Conservation (phyloP, 129 eudicot genomes). For the Helianthus tuberosus region DNA sequence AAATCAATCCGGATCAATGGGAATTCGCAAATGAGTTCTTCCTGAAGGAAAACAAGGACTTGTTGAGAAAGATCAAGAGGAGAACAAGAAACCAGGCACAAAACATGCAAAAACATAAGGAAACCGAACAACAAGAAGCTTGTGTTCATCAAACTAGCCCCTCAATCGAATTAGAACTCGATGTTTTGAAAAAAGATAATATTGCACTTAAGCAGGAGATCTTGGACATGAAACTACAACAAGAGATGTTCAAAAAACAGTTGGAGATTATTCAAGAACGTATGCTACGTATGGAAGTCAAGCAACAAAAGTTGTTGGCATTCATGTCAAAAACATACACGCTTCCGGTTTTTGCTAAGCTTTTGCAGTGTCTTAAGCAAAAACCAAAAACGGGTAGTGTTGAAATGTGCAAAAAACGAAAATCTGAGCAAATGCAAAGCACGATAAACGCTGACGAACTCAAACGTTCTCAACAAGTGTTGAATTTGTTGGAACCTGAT, state of each 20-base stretch:
- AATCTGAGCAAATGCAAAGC: slow-evolving; percentile 25
- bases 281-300: slow-evolving; percentile 41
- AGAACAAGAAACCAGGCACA: slow-evolving; percentile 40
- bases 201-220: slow-evolving; percentile 44
- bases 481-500: slow-evolving; percentile 41
- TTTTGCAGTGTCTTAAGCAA: slow-evolving; percentile 43
- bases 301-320: slow-evolving; percentile 52
- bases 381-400: slow-evolving; percentile 34
- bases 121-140: not conserved
- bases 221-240: slow-evolving; percentile 56
- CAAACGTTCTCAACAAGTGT: slow-evolving; percentile 38
- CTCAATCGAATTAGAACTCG: slow-evolving; percentile 49
- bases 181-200: slow-evolving; percentile 46
- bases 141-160: slow-evolving; percentile 18
- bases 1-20: slow-evolving; percentile 77
- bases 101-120: slow-evolving; percentile 26
- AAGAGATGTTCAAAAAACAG: slow-evolving; percentile 41
- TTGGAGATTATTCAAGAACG: slow-evolving; percentile 50
- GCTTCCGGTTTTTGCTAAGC: slow-evolving; percentile 43
- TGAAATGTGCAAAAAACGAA: slow-evolving; percentile 46
- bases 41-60: slow-evolving; percentile 71
- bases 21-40: slow-evolving; percentile 80
- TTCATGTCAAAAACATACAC: slow-evolving; percentile 55
- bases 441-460: slow-evolving; percentile 18
- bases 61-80: slow-evolving; percentile 69